Evolutionary conservation across 2,329 filamentous ascomycete species (phyloP).

Genomic region (Phymatotrichopsis omnivora): DNA sequence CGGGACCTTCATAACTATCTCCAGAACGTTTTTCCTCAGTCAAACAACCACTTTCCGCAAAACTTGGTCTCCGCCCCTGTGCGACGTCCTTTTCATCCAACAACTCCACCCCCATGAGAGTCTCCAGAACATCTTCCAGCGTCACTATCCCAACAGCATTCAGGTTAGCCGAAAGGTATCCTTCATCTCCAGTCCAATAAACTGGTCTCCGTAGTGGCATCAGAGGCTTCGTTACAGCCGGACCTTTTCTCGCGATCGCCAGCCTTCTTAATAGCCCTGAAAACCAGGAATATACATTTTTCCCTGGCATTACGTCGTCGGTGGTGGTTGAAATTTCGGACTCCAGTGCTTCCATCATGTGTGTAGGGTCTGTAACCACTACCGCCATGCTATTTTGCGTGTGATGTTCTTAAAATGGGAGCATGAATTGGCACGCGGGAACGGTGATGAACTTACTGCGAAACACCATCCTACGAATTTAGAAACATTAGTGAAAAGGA

Average conservation of each 20-base stretch:
- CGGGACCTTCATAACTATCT: too few relatives aligned
- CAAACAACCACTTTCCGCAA: too few relatives aligned
- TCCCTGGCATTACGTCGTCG: background rate
- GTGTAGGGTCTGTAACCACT: constrained; percentile 6
- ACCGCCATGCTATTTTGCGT: constrained; percentile 16
- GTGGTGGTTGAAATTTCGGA: background rate
- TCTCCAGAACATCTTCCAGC: constrained; percentile 20
- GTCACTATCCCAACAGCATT: constrained; percentile 19
- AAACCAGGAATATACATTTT: constrained; percentile 13
- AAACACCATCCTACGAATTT: constrained; percentile 13
- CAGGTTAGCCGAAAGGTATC: constrained; percentile 10
- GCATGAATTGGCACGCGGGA: too few relatives aligned
- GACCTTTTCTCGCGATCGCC: constrained; percentile 9
- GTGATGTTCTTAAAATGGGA: background rate
- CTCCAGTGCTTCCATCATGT: background rate
- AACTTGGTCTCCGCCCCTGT: too few relatives aligned
- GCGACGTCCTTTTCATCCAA: constrained; percentile 23
- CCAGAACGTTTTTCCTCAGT: too few relatives aligned
- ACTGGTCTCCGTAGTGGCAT: constrained; percentile 14
- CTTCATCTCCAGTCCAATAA: constrained; percentile 17
- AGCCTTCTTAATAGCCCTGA: constrained; percentile 8
- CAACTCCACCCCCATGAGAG: constrained; percentile 17
- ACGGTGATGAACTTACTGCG: constrained; percentile 16
- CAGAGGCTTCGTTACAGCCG: constrained; percentile 4
- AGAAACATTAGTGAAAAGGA: background rate